Evolutionary conservation across 1,284 basidiomycete genomes (phyloP).

Genomic region (Malassezia pachydermatis): DNA sequence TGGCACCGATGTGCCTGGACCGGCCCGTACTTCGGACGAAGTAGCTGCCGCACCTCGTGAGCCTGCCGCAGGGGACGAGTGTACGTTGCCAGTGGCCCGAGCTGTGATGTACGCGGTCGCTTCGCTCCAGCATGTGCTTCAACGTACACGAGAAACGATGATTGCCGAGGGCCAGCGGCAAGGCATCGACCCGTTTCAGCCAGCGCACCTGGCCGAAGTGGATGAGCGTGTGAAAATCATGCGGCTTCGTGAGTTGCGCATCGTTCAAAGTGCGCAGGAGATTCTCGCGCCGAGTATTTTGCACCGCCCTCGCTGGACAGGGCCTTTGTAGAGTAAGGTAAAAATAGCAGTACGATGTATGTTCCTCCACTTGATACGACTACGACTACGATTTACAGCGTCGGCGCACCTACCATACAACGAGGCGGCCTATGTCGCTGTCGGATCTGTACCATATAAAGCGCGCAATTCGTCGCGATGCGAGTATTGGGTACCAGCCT

Average conservation of each 20-base stretch:
- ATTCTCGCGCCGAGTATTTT: constrained; percentile 34
- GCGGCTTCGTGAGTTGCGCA: constrained; percentile 36
- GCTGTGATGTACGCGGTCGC: constrained; percentile 58
- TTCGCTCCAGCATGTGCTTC: constrained; percentile 73
- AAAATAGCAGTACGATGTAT: too few relatives aligned
- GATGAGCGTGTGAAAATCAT: constrained; percentile 33
- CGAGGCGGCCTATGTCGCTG: too few relatives aligned
- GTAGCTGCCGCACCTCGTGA: not conserved
- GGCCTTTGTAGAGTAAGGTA: not conserved
- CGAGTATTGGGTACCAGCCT: constrained; percentile 17
- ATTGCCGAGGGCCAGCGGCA: not conserved
- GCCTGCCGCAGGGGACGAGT: not conserved
- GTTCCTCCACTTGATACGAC: not conserved
- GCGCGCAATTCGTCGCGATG: constrained; percentile 21
- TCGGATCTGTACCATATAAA: constrained; percentile 34
- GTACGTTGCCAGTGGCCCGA: constrained; percentile 53
- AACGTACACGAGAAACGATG: constrained; percentile 7
- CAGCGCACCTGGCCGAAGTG: constrained; percentile 16
- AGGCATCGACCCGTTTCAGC: constrained; percentile 12
- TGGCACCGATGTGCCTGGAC: constrained; percentile 12
- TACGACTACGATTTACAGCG: too few relatives aligned
- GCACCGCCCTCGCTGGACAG: constrained; percentile 28
- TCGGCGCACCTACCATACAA: not conserved
- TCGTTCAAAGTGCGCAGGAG: constrained; percentile 36
- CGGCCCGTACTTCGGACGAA: not conserved